Evolutionary conservation across 2,329 filamentous ascomycete species (phyloP).

Genomic region (Hymenoscyphus salicellus): DNA sequence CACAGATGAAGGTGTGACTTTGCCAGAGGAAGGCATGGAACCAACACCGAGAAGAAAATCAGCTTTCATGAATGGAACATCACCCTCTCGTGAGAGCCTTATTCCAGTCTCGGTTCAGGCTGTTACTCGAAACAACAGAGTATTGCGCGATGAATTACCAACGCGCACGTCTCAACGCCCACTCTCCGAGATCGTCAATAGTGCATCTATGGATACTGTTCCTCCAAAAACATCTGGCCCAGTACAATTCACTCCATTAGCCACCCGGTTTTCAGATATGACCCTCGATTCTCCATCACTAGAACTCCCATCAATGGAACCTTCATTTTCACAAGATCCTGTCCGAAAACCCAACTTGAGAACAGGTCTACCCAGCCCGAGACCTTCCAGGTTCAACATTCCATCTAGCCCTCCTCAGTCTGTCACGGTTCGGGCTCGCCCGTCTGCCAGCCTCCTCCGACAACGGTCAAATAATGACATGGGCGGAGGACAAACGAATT

Average conservation of each 20-base stretch:
- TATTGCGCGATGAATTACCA: slow-evolving; percentile 18
- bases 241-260: slow-evolving; percentile 28
- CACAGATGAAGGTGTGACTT: neutral
- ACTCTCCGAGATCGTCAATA: slow-evolving; percentile 33
- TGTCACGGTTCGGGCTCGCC: slow-evolving; percentile 21
- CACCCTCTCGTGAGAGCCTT: slow-evolving; percentile 20
- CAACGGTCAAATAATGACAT: slow-evolving; percentile 22
- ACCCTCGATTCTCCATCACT: slow-evolving; percentile 21
- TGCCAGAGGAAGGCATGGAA: neutral
- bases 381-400: slow-evolving; percentile 32
- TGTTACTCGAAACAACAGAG: slow-evolving; percentile 17
- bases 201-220: slow-evolving; percentile 22
- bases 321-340: slow-evolving; percentile 16
- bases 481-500: slow-evolving; percentile 8
- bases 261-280: slow-evolving; percentile 22
- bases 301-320: slow-evolving; percentile 23
- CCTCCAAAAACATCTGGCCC: slow-evolving; percentile 24
- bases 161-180: slow-evolving; percentile 18
- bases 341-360: slow-evolving; percentile 22
- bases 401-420: slow-evolving; percentile 32
- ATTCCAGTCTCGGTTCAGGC: slow-evolving; percentile 24
- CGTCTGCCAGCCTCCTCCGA: slow-evolving; percentile 16
- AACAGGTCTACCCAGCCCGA: slow-evolving; percentile 24
- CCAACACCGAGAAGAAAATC: neutral
- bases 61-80: slow-evolving; percentile 6